phyloP scores from a whole-genome alignment of 306 rosid genomes.

The Malus domestica region ASM211411v1 NC_041804.1:8552001-8552500 shows the following conservation, averaged over 20 bases:
- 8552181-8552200: conserved; percentile 41
- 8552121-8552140: not conserved
- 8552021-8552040: not conserved
- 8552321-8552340: not conserved
- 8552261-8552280: not conserved
- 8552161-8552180: conserved; percentile 31
- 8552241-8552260: not conserved
- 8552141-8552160: conserved; percentile 25
- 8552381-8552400: conserved; percentile 21
- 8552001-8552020: not conserved
- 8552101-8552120: not conserved
- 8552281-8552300: conserved; percentile 6
- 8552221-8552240: conserved; percentile 4
- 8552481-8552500: conserved; percentile 30
- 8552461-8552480: conserved; percentile 25
- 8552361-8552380: conserved; percentile 36
- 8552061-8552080: not conserved
- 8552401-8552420: not conserved
- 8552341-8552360: conserved; percentile 21
- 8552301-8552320: conserved; percentile 3
- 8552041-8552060: conserved; percentile 1
- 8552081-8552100: not conserved
- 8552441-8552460: conserved; percentile 22
- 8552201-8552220: not conserved
- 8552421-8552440: conserved; percentile 26